These are phyloP conservation scores for Lophiotrema nucula DNA, from an alignment of 495 filamentous ascomycete genomes.

Conservation along the genomic window DNA sequence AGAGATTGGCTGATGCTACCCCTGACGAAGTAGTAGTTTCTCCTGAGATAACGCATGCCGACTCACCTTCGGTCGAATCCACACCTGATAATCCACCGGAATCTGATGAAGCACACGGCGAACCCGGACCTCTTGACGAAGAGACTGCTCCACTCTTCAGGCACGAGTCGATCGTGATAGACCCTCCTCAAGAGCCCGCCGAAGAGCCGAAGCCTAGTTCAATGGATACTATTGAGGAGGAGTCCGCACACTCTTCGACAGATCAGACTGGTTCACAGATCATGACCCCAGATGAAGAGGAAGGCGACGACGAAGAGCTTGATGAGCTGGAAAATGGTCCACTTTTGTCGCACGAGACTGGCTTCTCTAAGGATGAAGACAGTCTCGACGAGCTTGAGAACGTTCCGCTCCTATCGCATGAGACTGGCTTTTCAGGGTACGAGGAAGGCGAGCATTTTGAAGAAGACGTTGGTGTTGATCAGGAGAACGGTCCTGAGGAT, in stretches of 20 bases:
- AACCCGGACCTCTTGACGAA: not conserved
- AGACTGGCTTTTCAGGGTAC: too few species aligned
- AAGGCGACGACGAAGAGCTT: not conserved
- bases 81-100: too few species aligned
- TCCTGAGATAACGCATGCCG: not conserved
- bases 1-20: slow-evolving; percentile 30
- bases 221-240: slow-evolving; percentile 2
- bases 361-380: not conserved
- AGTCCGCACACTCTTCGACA: not conserved
- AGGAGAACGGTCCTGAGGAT: too few species aligned
- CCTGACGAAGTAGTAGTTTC: slow-evolving; percentile 30
- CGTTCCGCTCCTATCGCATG: too few species aligned
- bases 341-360: slow-evolving; percentile 8
- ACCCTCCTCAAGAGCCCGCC: not conserved
- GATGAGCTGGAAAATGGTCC: slow-evolving; percentile 7
- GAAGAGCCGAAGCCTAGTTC: not conserved
- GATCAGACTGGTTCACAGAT: too few species aligned
- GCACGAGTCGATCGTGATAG: slow-evolving; percentile 6
- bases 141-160: slow-evolving; percentile 4
- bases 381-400: not conserved
- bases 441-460: not conserved
- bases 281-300: not conserved
- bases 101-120: too few species aligned
- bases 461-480: not conserved
- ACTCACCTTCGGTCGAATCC: too few species aligned